Evolutionary conservation across 768 basidiomycete species (phyloP), one percentile per base, ranked within the genome.

Genomic region (Rhizopogon vesiculosus): DNA sequence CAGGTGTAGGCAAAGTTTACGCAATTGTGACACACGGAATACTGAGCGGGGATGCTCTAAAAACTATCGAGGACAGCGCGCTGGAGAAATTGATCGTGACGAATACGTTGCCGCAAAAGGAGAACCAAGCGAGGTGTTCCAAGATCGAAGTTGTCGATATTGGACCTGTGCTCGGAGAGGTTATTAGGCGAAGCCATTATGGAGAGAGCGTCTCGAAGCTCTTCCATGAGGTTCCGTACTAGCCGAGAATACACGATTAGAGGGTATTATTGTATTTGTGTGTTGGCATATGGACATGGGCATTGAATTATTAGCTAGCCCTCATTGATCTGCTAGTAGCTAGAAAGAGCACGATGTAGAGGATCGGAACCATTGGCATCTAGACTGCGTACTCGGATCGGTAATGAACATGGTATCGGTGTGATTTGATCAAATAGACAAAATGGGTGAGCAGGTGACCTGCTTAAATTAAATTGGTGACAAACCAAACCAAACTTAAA

Each of bases 21-120:
- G 97, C 90, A 56, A 85, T 99, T 69, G 95, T 99, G 59, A 96
- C 94, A 40, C 97, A 99, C 68, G 97, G 97, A 39, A 93, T 99
- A 51, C 76, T 98, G 67, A 91, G 89, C 65, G 96, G 95, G 35
- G 83, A 88, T 61, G 94, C 97, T 46, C 79, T 98, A 63, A 77
- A 83, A 68, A 76, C 78, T 7, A 81, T 99, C 39, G 77, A 80
- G 63, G 78, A 77, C 62, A 89, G 90, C 56, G 80, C 81, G 53
- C 79, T 99, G 67, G 89, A 93, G 74, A 93, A 96, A 78, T 74
- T 99, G 68, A 93, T 98, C 55, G 96, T 99, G 66, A 98, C 97
- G 66, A 99, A 99, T 76, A 97, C 95, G 71, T 83, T 98, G 41
- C 97, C 97, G 53, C 97, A 98, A 72, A 66, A 78, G 50, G 85